Base-by-base conservation (phyloP, 1,284 basidiomycete species). In the Mycosarcoma maydis region DNA sequence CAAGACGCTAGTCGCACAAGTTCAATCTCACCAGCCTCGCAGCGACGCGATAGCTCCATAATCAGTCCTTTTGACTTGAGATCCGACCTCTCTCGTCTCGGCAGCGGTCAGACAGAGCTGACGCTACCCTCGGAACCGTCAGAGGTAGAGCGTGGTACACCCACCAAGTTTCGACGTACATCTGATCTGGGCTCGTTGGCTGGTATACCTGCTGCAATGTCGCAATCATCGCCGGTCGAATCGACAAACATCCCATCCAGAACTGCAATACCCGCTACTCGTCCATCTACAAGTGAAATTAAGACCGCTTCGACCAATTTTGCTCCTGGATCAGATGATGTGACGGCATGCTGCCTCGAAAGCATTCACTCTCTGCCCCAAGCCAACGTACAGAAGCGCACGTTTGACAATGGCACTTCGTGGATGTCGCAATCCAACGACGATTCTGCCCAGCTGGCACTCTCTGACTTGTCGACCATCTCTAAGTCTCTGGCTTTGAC, bases 31-130 rank as follows among this genome's bases (percentile, higher is more conserved):
- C 59, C 55, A 8, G 19, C 29, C 3, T 50, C 42, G 13, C 52
- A 53, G 22, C 59, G 56, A 29, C 40, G 47, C 6, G 41, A 49
- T 34, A 57, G 53, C 52, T 29, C 30, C 14, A 20, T 49, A 13
- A 16, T 52, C 23, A 54, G 58, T 13, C 54, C 59, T 6, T 54
- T 47, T 24, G 56, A 58, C 24, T 13, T 23, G 16, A 38, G 49
- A 20, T 38, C 37, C 34, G 43, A 43, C 16, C 42, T 70, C 14
- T 65, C 57, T 9, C 61, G 67, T 26, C 56, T 61, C 44, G 56
- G 60, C 3, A 64, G 60, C 52, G 67, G 52, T 19, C 60, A 60
- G 41, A 70, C 61, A 5, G 67, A 70, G 7, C 34, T 69, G 34
- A 69, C 66, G 9, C 4, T 69, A 11, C 66, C 66, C 5, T 14